Base-by-base conservation (phyloP, 2,329 filamentous ascomycete species). In the Magnaporthiopsis incrustans region DNA sequence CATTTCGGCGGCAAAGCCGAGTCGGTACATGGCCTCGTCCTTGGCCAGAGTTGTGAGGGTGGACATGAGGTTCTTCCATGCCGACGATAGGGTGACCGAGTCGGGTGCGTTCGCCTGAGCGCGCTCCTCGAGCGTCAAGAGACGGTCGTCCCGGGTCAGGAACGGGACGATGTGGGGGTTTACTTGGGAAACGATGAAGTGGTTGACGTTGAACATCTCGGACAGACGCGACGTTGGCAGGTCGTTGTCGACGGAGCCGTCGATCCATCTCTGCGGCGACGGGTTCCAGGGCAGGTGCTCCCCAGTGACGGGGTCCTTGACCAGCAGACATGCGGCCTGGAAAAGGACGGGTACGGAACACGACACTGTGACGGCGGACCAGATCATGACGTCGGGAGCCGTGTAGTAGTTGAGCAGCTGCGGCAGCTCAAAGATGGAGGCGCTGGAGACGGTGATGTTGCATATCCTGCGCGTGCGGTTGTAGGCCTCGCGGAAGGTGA, bases 171-270 rank as follows among this genome's bases (percentile, higher is more conserved):
- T 91, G 70, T 98, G 94, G 0, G 94, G 94, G 70, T 98, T 98
- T 62, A 97, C 92, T 73, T 98, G 94, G 0, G 92, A 97, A 25
- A 97, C 94, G 69, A 98, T 97, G 72, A 97, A 97, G 73, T 97
- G 94, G 71, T 97, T 97, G 73, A 97, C 93, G 71, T 97, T 97
- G 80, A 97, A 97, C 89, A 97, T 93, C 72, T 97, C 92, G 0
- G 92, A 88, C 22, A 98, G 81, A 2, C 91, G 86, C 26, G 89
- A 92, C 86, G 96, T 96, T 1, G 94, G 94, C 3, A 98, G 80
- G 74, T 98, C 94, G 66, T 95, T 95, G 73, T 97, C 92, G 27
- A 98, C 91, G 0, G 93, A 97, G 1, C 94, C 94, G 73, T 98
- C 94, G 62, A 98, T 96, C 85, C 91, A 97, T 68, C 86, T 86